phyloP scores from a whole-genome alignment of 73 alveolate species.

The Tetrahymena elliotti region DNA sequence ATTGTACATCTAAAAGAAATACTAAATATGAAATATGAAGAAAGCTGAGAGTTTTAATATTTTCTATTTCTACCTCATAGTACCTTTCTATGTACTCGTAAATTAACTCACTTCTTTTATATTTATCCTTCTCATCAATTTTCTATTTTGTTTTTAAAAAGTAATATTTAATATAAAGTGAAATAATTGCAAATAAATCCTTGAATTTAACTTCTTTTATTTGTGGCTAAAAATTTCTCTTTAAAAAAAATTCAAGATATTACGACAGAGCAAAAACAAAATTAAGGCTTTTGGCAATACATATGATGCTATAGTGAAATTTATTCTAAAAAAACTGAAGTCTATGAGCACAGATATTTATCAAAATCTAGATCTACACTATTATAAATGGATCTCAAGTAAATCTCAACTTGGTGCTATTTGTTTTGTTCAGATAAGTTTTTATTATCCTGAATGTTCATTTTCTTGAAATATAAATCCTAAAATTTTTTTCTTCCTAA shows the following conservation, averaged over 20 bases:
- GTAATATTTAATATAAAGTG: no score
- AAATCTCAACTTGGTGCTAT: neutral
- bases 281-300: neutral
- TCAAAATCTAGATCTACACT: neutral
- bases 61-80: neutral
- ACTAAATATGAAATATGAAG: neutral
- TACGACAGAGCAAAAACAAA: neutral
- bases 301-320: neutral
- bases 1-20: neutral
- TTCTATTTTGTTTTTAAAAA: no score
- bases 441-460: neutral
- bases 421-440: neutral
- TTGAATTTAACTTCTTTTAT: no score
- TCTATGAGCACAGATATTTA: neutral
- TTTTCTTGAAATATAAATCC: neutral
- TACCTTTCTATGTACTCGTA: neutral
- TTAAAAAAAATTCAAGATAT: neutral
- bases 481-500: neutral
- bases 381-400: neutral
- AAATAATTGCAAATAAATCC: no score
- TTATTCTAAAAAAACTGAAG: neutral
- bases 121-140: neutral
- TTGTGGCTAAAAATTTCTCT: no score
- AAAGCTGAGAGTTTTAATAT: neutral
- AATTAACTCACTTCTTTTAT: neutral